Base-by-base conservation (phyloP, 2,329 filamentous ascomycete species). In the Ceratocystiopsis minuta region DNA sequence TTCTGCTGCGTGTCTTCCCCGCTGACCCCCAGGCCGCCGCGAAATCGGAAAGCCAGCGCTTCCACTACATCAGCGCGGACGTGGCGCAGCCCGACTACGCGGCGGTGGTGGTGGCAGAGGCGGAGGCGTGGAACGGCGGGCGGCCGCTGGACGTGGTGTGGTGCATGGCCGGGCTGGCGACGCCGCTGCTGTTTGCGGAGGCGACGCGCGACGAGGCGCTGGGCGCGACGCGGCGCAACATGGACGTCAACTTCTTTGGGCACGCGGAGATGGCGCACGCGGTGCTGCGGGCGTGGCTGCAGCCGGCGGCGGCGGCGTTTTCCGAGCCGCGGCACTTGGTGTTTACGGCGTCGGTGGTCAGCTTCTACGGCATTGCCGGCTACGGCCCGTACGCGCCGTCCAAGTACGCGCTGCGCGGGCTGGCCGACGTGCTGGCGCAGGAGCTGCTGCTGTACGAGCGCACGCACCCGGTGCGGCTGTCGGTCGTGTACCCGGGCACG, bases 231-330 rank as follows among this genome's bases (percentile, higher is more conserved):
- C 72, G 79, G 36, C 65, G 68, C 49, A 84, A 93, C 57, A 94
- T 94, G 84, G 84, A 94, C 54, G 72, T 88, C 51, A 88, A 95
- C 61, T 96, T 84, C 64, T 94, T 79, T 70, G 82, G 84, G 39
- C 76, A 78, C 28, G 79, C 80, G 35, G 90, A 93, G 57, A 82
- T 93, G 61, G 80, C 85, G 34, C 85, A 92, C 55, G 77, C 83
- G 16, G 75, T 80, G 16, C 63, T 95, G 46, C 71, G 70, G 40
- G 68, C 72, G 46, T 95, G 88, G 88, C 71, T 86, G 37, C 60
- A 62, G 4, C 65, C 67, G 13, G 58, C 59, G 5, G 57, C 65
- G 13, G 53, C 65, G 33, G 57, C 64, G 10, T 53, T 65, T 31
- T 58, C 66, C 6, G 62, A 70, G 47, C 66, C 78, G 11, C 73